Base-by-base conservation (phyloP, 2,329 filamentous ascomycete species). In the Pseudogymnoascus destructans region DNA sequence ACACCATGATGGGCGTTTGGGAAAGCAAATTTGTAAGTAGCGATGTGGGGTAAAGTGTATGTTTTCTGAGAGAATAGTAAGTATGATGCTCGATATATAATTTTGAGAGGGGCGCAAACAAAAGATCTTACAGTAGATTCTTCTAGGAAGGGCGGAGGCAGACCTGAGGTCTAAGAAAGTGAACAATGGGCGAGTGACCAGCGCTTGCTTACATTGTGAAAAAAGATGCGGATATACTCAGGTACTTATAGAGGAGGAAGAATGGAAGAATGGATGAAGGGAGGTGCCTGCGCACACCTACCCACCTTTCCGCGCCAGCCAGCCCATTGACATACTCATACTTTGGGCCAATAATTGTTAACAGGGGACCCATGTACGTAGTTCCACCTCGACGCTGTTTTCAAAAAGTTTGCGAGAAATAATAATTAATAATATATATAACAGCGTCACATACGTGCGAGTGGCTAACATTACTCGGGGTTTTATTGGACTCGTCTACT, bases 151-250 rank as follows among this genome's bases (percentile, higher is more conserved):
- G 21, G 13, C 23, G 23, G 23, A 10, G 23, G 8, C 8, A 49
- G 42, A 49, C 42, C 42, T 49, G 21, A 27, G 42, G 42, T 49
- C 42, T 49, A 49, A 27, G 42, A 6, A 49, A 27, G 21, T 49
- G 42, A 49, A 49, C 42, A 49, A 49, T 49, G 42, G 42, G 42
- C 42, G 42, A 49, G 23, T 15, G 42, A 49, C 42, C 42, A 49
- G 42, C 42, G 42, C 42, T 49, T 49, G 42, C 42, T 49, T 49
- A 8, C 42, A 49, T 49, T 49, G 42, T 49, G 8, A 17, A 42
- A 42, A n/a, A 27, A 27, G 23, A 49, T 1, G 42, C 3, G 42
- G 42, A 27, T 49, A 49, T 27, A 27, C 42, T 49, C 42, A 49
- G 42, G 42, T 49, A 49, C 42, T 49, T 49, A 49, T 49, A 49